A percentile compares a stretch with the other conserved stretches of the same genome.
These are phyloP conservation scores for Sporisorium iseilematis-ciliati DNA, from an alignment of 1,284 basidiomycete species.

Conservation along the genomic window DNA sequence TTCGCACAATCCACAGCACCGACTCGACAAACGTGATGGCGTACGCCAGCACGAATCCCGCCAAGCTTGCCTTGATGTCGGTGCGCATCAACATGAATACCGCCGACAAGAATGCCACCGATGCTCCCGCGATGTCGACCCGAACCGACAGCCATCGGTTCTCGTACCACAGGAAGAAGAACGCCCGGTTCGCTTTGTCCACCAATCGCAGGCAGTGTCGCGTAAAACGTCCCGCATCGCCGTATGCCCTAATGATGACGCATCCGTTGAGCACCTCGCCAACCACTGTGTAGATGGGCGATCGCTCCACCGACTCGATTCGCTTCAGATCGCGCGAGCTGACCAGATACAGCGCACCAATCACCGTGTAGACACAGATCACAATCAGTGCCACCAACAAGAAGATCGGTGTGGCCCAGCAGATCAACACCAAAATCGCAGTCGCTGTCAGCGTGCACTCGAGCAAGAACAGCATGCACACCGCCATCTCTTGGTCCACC, in stretches of 20 bases:
- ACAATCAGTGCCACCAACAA: slow-evolving; percentile 53
- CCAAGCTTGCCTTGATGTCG: slow-evolving; percentile 65
- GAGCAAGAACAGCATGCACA: slow-evolving; percentile 55
- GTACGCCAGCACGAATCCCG: slow-evolving; percentile 64
- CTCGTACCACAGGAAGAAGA: slow-evolving; percentile 73
- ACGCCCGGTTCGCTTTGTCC: slow-evolving; percentile 72
- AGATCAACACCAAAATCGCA: slow-evolving; percentile 62
- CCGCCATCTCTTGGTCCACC: slow-evolving; percentile 67
- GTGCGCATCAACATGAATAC: slow-evolving; percentile 74
- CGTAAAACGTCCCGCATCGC: slow-evolving; percentile 83
- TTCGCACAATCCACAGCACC: slow-evolving; percentile 70
- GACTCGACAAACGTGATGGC: slow-evolving; percentile 76
- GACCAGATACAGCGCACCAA: slow-evolving; percentile 67
- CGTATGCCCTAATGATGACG: slow-evolving; percentile 88
- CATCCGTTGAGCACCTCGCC: slow-evolving; percentile 81
- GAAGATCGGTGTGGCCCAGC: slow-evolving; percentile 66
- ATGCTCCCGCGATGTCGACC: slow-evolving; percentile 65
- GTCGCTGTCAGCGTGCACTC: slow-evolving; percentile 55
- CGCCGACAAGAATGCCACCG: slow-evolving; percentile 65
- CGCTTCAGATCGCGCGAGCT: slow-evolving; percentile 68
- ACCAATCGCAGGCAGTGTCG: slow-evolving; percentile 65
- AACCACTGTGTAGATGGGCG: slow-evolving; percentile 68
- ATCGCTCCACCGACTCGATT: slow-evolving; percentile 67
- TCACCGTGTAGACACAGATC: slow-evolving; percentile 59
- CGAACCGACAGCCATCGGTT: slow-evolving; percentile 71